These are phyloP conservation scores for Tetracladium maxilliforme DNA, from an alignment of 2,329 filamentous ascomycete species.

Conservation along the genomic window DNA sequence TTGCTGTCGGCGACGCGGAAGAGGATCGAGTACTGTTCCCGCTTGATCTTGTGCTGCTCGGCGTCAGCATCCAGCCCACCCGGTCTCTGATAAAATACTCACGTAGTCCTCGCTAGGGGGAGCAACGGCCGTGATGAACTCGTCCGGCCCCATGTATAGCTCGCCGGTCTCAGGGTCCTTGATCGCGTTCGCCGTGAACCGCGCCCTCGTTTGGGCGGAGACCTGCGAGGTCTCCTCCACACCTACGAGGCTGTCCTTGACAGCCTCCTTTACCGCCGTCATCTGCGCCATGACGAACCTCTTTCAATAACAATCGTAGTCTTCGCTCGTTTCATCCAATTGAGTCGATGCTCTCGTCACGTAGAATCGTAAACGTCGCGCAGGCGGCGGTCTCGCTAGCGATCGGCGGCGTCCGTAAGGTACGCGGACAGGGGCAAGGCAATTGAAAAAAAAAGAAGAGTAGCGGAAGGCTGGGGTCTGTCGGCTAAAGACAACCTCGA, in stretches of 20 bases:
- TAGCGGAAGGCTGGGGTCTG: too few relatives aligned
- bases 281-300: constrained; percentile 14
- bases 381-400: too few relatives aligned
- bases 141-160: constrained; percentile 64
- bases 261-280: constrained; percentile 32
- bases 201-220: constrained; percentile 59
- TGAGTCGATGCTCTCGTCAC: too few relatives aligned
- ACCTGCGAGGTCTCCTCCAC: constrained; percentile 36
- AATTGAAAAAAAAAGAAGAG: too few relatives aligned
- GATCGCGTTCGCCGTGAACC: constrained; percentile 62
- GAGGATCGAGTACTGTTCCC: constrained; percentile 87
- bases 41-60: constrained; percentile 84
- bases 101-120: constrained; percentile 84
- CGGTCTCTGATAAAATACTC: too few relatives aligned
- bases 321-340: too few relatives aligned
- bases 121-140: constrained; percentile 84
- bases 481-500: too few relatives aligned
- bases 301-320: too few relatives aligned
- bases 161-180: constrained; percentile 66
- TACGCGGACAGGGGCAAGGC: too few relatives aligned
- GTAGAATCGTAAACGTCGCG: too few relatives aligned
- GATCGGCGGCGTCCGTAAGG: too few relatives aligned
- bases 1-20: constrained; percentile 82
- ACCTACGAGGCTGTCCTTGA: constrained; percentile 72
- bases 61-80: constrained; percentile 8